A percentile compares a stretch with the other conserved stretches of the same genome.
Evolutionary conservation across 2,329 filamentous ascomycete genomes (phyloP).

Genomic region (Aspergillus sp.): DNA sequence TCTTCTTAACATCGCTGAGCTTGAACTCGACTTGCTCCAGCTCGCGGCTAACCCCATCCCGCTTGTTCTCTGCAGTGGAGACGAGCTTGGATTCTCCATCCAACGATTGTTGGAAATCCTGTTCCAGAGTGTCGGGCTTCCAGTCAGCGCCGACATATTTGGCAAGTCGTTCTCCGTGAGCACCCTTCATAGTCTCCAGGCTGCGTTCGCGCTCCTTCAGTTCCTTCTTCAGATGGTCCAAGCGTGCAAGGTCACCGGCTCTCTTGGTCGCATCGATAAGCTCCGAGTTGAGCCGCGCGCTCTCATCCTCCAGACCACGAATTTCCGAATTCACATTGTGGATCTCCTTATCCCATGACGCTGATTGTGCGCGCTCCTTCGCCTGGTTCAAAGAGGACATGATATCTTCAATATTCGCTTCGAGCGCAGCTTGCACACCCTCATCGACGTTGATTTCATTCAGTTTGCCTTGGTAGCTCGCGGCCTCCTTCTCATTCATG

Average conservation of each 20-base stretch:
- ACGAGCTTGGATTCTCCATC: constrained; percentile 58
- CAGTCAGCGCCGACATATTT: constrained; percentile 65
- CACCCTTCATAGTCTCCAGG: constrained; percentile 72
- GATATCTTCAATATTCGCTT: constrained; percentile 70
- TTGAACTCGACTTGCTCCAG: constrained; percentile 75
- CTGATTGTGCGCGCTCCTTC: constrained; percentile 61
- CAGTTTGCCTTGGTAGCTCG: constrained; percentile 65
- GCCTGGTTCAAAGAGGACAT: constrained; percentile 61
- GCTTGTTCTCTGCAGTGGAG: constrained; percentile 64
- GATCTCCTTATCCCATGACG: constrained; percentile 70
- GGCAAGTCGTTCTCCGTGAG: constrained; percentile 70
- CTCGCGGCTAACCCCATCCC: constrained; percentile 70
- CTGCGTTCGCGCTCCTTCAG: constrained; percentile 70
- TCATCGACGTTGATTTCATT: constrained; percentile 80
- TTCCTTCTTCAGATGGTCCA: constrained; percentile 82
- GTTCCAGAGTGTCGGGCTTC: constrained; percentile 68
- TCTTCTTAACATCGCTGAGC: constrained; percentile 64
- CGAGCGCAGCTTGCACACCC: constrained; percentile 74
- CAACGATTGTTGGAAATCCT: constrained; percentile 65
- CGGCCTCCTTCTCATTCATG: constrained; percentile 69
- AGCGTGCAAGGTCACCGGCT: constrained; percentile 76
- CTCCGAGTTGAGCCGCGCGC: constrained; percentile 72
- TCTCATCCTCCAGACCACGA: constrained; percentile 68
- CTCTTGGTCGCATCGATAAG: constrained; percentile 78
- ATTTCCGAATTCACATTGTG: constrained; percentile 65